phyloP scores from a whole-genome alignment of 2,329 filamentous ascomycete genomes.

The Clonostachys byssicola region DNA sequence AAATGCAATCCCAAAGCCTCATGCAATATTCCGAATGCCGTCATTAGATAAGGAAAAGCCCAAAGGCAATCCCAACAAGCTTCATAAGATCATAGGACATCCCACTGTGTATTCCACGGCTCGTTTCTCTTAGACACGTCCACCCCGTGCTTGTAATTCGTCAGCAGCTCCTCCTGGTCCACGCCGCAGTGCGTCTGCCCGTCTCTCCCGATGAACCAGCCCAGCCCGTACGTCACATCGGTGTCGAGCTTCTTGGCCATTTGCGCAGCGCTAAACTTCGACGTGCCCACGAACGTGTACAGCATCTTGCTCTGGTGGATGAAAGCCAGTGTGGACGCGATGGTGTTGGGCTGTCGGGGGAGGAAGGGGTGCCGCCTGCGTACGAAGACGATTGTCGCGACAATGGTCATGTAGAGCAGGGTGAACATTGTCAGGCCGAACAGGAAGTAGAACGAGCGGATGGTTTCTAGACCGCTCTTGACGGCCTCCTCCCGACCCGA shows the following conservation, averaged over 20 bases:
- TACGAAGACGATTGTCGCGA: constrained; percentile 55
- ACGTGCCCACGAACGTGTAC: constrained; percentile 68
- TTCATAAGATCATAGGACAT: constrained; percentile 9
- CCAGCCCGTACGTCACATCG: constrained; percentile 66
- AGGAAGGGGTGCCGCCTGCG: constrained; percentile 66
- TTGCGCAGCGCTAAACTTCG: constrained; percentile 53
- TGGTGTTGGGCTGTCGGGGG: constrained; percentile 74
- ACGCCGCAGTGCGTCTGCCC: constrained; percentile 72
- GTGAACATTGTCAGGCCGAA: constrained; percentile 59
- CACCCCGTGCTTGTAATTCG: constrained; percentile 61
- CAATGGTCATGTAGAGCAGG: constrained; percentile 58
- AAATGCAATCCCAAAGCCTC: too few relatives aligned
- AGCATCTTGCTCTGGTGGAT: constrained; percentile 81
- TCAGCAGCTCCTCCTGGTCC: constrained; percentile 69
- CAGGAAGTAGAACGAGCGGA: constrained; percentile 61
- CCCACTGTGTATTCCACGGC: constrained; percentile 44
- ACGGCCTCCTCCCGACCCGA: constrained; percentile 16
- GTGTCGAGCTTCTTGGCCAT: constrained; percentile 59
- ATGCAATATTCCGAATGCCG: too few relatives aligned
- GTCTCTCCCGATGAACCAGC: constrained; percentile 73
- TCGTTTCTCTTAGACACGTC: constrained; percentile 42
- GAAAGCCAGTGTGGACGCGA: constrained; percentile 70
- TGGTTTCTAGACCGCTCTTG: constrained; percentile 55
- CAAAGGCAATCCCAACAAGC: too few relatives aligned
- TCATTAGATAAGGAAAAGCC: too few relatives aligned